These are phyloP conservation scores for Arthrinium phaeospermum DNA, from an alignment of 2,329 filamentous ascomycete species.

Conservation along the genomic window DNA sequence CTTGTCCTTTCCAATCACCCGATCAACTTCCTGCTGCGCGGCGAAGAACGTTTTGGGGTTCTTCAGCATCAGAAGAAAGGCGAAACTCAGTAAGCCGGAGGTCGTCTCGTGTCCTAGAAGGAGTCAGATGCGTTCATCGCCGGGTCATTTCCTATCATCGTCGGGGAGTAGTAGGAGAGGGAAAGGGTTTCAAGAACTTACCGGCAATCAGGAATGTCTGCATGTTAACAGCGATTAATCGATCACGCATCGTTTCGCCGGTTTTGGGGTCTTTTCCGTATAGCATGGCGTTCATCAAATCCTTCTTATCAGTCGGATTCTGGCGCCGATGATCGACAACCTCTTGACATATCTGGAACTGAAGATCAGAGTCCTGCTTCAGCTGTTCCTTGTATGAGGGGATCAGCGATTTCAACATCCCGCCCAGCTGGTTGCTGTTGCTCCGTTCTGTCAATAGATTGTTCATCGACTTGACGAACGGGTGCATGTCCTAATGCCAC, in stretches of 20 bases:
- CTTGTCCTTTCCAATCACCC: constrained; percentile 62
- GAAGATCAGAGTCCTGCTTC: constrained; percentile 43
- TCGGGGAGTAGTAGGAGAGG: background rate
- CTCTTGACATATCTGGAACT: constrained; percentile 49
- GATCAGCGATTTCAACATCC: constrained; percentile 24
- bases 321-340: constrained; percentile 52
- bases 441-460: constrained; percentile 53
- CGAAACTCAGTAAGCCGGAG: constrained; percentile 68
- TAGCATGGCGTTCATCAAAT: constrained; percentile 60
- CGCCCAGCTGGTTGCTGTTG: constrained; percentile 38
- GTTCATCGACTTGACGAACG: constrained; percentile 60
- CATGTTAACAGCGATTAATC: constrained; percentile 57
- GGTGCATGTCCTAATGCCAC: constrained; percentile 50
- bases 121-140: constrained; percentile 38
- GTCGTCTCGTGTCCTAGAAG: constrained; percentile 77
- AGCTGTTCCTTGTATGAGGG: constrained; percentile 31
- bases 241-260: constrained; percentile 51
- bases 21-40: constrained; percentile 71
- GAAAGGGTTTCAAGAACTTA: constrained; percentile 25
- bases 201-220: constrained; percentile 58
- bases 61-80: constrained; percentile 69
- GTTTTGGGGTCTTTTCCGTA: constrained; percentile 56
- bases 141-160: background rate
- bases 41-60: constrained; percentile 64
- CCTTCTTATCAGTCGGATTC: constrained; percentile 51